Evolutionary conservation across 2,329 filamentous ascomycete species (phyloP), one percentile per base, ranked within the genome.

Genomic region (Colletotrichum sp.): DNA sequence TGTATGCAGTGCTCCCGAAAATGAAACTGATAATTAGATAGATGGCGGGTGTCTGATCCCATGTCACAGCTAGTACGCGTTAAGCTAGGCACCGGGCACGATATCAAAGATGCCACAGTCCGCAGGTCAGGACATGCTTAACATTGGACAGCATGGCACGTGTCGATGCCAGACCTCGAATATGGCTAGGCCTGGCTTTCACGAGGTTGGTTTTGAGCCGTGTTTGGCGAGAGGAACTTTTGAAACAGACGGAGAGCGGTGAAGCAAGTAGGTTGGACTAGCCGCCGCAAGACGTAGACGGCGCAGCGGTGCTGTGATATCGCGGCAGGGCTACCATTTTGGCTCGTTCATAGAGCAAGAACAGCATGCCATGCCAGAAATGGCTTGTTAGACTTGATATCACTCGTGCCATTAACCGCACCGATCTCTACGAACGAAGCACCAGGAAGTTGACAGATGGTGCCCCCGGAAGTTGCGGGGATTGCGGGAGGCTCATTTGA

Each of bases 381-480:
- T 13, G 43, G 1, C 43, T 48, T 0, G 2, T 0, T 3, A n/a
- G 38, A n/a, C 43, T 13, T 21, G 6, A 13, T 0, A 21, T 21
- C n/a, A 21, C 2, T 5, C n/a, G 43, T 24, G 1, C n/a, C 13
- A 24, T 21, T 52, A 4, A 52, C 43, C 43, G 1, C n/a, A 13
- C 43, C 2, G 43, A 13, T 52, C n/a, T 21, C 43, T 52, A 13
- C n/a, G 10, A 52, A 52, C 16, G 43, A 52, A 52, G 43, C n/a
- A 13, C 12, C 12, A 52, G 6, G 43, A 21, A 13, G n/a, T 4
- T 4, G 43, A 48, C 18, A n/a, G 38, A 52, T 13, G 10, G 43
- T 13, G 43, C 10, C 43, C 43, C n/a, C 43, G n/a, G 10, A 24
- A 24, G 43, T 21, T 21, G 43, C n/a, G 43, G 43, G 43, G 6